Evolutionary conservation across 2,329 filamentous ascomycete genomes (phyloP).

Genomic region (Sporothrix brasiliensis): DNA sequence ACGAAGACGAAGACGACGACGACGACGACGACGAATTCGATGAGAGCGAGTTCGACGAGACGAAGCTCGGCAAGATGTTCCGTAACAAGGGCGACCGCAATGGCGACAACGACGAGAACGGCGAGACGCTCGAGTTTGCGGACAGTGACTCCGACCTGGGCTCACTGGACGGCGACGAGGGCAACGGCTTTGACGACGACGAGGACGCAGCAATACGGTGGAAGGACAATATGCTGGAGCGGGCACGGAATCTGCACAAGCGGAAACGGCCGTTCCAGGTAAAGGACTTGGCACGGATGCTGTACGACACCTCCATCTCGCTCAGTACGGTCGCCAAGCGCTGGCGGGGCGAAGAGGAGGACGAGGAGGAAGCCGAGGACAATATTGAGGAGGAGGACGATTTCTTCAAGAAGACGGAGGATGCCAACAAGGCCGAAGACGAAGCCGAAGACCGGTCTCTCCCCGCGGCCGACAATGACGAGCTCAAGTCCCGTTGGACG

Average conservation of each 20-base stretch:
- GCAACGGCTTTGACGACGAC: conserved; percentile 57
- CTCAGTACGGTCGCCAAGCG: conserved; percentile 73
- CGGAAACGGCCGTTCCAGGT: conserved; percentile 74
- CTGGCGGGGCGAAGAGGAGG: conserved; percentile 72
- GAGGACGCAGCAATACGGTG: conserved; percentile 70
- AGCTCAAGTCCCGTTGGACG: conserved; percentile 83
- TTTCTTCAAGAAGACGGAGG: conserved; percentile 70
- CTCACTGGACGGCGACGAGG: conserved; percentile 70
- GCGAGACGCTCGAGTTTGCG: conserved; percentile 83
- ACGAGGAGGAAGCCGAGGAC: conserved; percentile 55
- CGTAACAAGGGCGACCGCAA: conserved; percentile 55
- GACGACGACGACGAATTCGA: conserved; percentile 54
- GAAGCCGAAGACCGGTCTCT: conserved; percentile 80
- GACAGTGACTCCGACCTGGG: conserved; percentile 97
- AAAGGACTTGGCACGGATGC: conserved; percentile 78
- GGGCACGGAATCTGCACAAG: conserved; percentile 71
- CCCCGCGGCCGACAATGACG: conserved; percentile 76
- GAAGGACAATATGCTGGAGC: conserved; percentile 84
- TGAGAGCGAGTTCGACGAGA: conserved; percentile 61
- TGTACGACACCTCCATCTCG: conserved; percentile 82
- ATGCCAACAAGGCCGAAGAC: conserved; percentile 68
- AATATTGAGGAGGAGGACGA: conserved; percentile 54
- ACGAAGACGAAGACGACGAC: conserved; percentile 55
- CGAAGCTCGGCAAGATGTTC: conserved; percentile 64
- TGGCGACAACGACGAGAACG: conserved; percentile 65